Evolutionary conservation across 2,329 filamentous ascomycete species (phyloP).

Genomic region (Cercospora berteroae): DNA sequence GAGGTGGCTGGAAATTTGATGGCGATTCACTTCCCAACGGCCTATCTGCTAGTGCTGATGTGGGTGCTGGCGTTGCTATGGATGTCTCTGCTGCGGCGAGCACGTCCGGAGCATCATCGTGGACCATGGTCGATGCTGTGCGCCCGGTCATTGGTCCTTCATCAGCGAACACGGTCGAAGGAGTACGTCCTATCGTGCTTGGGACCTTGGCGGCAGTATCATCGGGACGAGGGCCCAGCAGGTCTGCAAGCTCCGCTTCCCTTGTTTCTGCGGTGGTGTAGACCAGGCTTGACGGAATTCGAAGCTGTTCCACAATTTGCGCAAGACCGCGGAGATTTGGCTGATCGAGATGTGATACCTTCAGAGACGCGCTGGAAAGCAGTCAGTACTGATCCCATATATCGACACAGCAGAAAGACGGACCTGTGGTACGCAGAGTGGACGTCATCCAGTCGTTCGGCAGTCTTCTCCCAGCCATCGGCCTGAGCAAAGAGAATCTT

Average conservation of each 20-base stretch:
- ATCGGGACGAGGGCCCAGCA: neutral
- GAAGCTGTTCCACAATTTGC: constrained; percentile 2
- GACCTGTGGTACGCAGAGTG: constrained; percentile 44
- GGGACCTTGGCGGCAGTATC: neutral
- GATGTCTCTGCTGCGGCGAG: neutral
- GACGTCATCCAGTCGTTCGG: constrained; percentile 35
- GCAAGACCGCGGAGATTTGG: constrained; percentile 9
- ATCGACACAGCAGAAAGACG: neutral
- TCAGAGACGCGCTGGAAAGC: constrained; percentile 21
- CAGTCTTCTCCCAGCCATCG: constrained; percentile 42
- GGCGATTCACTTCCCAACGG: neutral
- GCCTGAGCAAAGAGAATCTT: constrained; percentile 40
- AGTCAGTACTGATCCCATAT: constrained; percentile 9
- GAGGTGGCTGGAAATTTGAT: neutral
- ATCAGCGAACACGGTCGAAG: constrained; percentile 10
- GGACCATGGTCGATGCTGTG: constrained; percentile 13
- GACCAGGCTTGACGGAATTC: constrained; percentile 15
- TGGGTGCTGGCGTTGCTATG: constrained; percentile 9
- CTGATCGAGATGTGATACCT: constrained; percentile 23
- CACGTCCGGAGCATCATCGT: neutral
- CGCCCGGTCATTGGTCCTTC: neutral
- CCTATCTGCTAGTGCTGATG: constrained; percentile 2
- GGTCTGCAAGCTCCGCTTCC: constrained; percentile 2
- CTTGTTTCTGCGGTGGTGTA: constrained; percentile 5
- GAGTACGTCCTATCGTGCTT: constrained; percentile 9